Conservation (phyloP, 164 flowering plant species). For the Akebia trifoliata region DNA sequence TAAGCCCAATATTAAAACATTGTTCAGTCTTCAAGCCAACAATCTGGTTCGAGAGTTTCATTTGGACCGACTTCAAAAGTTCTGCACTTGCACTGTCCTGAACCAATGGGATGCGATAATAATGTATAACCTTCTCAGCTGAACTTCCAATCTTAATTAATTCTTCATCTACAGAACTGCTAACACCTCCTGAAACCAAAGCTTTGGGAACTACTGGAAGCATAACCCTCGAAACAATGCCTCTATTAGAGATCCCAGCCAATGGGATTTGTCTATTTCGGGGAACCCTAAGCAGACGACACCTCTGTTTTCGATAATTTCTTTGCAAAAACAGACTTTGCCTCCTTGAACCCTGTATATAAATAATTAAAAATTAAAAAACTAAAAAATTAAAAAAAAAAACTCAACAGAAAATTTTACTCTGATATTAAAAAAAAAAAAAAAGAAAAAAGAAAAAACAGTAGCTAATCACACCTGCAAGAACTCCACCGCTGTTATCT, state of each 20-base stretch:
- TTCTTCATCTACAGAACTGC: conserved; percentile 27
- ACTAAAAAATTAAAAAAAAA: not conserved
- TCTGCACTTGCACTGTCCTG: conserved; percentile 64
- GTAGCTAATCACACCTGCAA: conserved; percentile 13
- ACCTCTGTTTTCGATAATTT: not conserved
- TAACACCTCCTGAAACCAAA: conserved; percentile 34
- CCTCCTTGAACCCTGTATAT: conserved; percentile 17
- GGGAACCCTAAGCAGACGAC: conserved; percentile 17
- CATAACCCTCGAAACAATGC: conserved; percentile 20
- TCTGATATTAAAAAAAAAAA: not conserved
- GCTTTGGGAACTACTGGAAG: conserved; percentile 34
- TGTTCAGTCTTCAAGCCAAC: conserved; percentile 80
- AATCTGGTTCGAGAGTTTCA: conserved; percentile 56
- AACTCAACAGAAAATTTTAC: not conserved
- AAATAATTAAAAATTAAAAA: no score
- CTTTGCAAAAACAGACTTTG: conserved; percentile 12
- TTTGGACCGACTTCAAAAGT: conserved; percentile 57
- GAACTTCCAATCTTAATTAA: conserved; percentile 16
- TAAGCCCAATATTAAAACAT: conserved; percentile 73
- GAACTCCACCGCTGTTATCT: conserved; percentile 15
- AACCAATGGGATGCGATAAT: conserved; percentile 61
- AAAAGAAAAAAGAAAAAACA: not conserved
- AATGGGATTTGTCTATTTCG: conserved; percentile 3
- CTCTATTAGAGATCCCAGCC: conserved; percentile 13
- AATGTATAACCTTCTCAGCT: conserved; percentile 52